Conservation (phyloP, 2,329 filamentous ascomycete genomes). For the Diaporthe ampelina region DNA sequence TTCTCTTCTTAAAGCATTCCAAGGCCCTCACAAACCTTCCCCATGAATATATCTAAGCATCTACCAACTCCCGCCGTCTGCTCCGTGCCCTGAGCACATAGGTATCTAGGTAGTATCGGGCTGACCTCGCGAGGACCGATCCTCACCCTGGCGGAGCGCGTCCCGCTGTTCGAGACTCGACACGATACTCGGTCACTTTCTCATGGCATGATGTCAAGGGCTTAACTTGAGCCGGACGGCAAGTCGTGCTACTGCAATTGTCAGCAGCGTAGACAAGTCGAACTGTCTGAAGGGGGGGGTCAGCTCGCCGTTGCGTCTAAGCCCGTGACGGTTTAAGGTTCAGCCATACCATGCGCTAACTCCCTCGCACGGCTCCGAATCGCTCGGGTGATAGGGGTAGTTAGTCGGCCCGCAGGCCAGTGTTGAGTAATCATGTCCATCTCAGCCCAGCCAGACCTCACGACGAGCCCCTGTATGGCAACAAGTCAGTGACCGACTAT, state of each 20-base stretch:
- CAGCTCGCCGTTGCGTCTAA: background rate
- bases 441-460: background rate
- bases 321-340: slow-evolving; percentile 2
- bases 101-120: too few species aligned
- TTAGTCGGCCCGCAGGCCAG: slow-evolving; percentile 20
- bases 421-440: slow-evolving; percentile 35
- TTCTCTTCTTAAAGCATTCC: too few species aligned
- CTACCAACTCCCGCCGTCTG: too few species aligned
- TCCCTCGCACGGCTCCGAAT: background rate
- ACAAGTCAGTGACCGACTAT: background rate
- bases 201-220: background rate
- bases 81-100: too few species aligned
- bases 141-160: background rate
- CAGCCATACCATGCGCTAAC: slow-evolving; percentile 9
- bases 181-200: background rate
- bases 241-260: background rate
- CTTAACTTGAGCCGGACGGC: background rate
- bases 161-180: background rate
- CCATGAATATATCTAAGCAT: too few species aligned
- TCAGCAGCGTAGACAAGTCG: background rate
- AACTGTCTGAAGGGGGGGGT: background rate
- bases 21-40: too few species aligned
- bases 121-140: too few species aligned
- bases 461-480: background rate
- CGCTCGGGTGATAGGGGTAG: background rate